Evolutionary conservation across 371 early-diverging fungal genomes (phyloP).

Genomic region (Syncephalastrum racemosum): DNA sequence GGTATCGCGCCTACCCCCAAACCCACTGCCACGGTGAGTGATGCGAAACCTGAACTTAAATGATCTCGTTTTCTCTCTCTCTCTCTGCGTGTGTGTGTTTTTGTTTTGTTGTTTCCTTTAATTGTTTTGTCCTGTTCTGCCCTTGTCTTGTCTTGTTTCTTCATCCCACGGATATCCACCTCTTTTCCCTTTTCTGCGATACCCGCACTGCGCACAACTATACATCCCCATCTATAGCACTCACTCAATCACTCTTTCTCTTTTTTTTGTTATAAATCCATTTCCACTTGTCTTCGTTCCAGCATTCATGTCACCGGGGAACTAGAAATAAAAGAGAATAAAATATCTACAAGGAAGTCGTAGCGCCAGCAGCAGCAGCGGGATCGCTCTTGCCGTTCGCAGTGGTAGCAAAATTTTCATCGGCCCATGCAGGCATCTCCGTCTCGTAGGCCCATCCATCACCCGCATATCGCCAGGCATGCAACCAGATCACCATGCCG

Average conservation of each 20-base stretch:
- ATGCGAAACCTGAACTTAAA: neutral
- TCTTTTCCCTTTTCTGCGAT: no score
- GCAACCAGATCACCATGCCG: constrained; percentile 80
- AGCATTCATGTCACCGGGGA: no score
- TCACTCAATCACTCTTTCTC: no score
- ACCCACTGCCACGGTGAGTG: constrained; percentile 1
- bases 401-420: constrained; percentile 17
- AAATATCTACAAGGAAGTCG: neutral
- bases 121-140: no score
- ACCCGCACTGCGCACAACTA: no score
- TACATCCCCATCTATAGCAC: no score
- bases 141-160: no score
- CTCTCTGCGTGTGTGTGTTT: no score
- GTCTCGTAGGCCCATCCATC: constrained; percentile 77
- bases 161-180: neutral
- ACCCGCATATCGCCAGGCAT: constrained; percentile 76
- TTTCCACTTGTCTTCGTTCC: no score
- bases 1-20: constrained; percentile 35
- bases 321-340: neutral
- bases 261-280: no score
- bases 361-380: constrained; percentile 1
- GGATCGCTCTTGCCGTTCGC: neutral
- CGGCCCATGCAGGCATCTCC: constrained; percentile 78
- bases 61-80: neutral
- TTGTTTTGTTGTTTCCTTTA: no score